Base-by-base conservation (phyloP, 179 eudicot species). In the Heliamphora ciliata region DNA sequence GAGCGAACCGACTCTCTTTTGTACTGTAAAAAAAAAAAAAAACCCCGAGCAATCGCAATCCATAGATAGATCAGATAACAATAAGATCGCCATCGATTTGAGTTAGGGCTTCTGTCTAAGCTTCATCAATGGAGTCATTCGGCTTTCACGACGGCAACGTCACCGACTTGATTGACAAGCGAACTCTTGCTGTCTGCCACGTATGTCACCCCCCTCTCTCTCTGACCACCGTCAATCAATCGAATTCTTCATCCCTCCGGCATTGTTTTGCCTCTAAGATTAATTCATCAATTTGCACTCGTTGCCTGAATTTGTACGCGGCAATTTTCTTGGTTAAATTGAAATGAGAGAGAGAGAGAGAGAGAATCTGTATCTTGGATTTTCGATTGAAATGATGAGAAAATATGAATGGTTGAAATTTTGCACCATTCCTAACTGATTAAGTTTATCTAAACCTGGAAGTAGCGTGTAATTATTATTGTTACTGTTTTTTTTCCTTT, bases 141-240 rank as follows among this genome's bases (percentile, higher is more conserved):
- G 71, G 88, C 40, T 94, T 86, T 82, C 93, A 88, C 82, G 98
- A 93, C 73, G 93, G 92, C 79, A 91, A 89, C 89, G 86, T 93
- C 90, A 75, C 90, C 86, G 84, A 87, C 79, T 83, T 92, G 80
- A 89, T 95, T 47, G 87, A 93, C 48, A 81, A 65, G 68, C 94
- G 98, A 31, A 82, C 88, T 21, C 81, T 90, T 84, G 80, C 87
- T 82, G 65, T 86, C 47, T 93, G 92, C 83, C 83, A 79, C 72
- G 96, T 94, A 89, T 72, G 60, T 74, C 54, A 15, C 18, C 74
- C 54, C 18, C 65, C 50, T 68, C 31, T 68, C 76, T 54, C 60
- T 80, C 31, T 68, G 64, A 68, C 60, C 14, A 0, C 68, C 71
- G 8, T 17, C 13, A 21, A 73, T 73, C 6, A 14, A 73, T 73